Base-by-base conservation (phyloP, 352 stramenopile genomes). In the Pythium phragmitis region DNA sequence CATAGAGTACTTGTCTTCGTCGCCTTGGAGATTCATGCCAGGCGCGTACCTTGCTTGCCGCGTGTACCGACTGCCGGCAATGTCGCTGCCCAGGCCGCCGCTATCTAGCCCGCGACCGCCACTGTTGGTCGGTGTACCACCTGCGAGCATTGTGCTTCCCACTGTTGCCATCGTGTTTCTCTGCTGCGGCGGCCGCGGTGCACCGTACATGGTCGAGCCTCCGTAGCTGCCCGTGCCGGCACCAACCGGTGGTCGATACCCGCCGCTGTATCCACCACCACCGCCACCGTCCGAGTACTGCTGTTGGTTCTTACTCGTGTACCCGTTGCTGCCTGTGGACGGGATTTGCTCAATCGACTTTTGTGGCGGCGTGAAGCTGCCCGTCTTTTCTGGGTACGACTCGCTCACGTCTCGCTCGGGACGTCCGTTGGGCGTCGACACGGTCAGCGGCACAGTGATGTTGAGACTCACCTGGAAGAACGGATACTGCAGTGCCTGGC, bases 381-480 rank as follows among this genome's bases (percentile, higher is more conserved):
- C 69, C 17, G 68, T 62, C 46, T 84, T 79, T 34, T 87, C 75
- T 9, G 61, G 36, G 48, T 74, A 74, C 21, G 17, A 47, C 8
- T 74, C 67, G 21, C 36, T 65, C 34, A 30, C 26, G 26, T 75
- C 68, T 67, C 57, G 43, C n/a, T 90, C 76, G 11, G 78, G 75
- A 34, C 82, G 79, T 7, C 60, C 75, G 13, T 68, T 80, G 13
- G 80, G 82, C 11, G 83, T 92, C 46, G 82, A 89, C 17, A 88
- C 75, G 7, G 73, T 89, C n/a, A 92, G 60, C 9, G 84, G 85
- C 60, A 84, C 81, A 0, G 79, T 79, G 55, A 91, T 80, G 60
- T 89, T 91, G 49, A 92, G 62, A 51, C 86, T 91, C 13, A 92
- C 88, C 70, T 93, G 88, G 73, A 99, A 98, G 70, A 98, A 99